Conservation (phyloP, 768 basidiomycete species). For the Leucocoprinus birnbaumii region DNA sequence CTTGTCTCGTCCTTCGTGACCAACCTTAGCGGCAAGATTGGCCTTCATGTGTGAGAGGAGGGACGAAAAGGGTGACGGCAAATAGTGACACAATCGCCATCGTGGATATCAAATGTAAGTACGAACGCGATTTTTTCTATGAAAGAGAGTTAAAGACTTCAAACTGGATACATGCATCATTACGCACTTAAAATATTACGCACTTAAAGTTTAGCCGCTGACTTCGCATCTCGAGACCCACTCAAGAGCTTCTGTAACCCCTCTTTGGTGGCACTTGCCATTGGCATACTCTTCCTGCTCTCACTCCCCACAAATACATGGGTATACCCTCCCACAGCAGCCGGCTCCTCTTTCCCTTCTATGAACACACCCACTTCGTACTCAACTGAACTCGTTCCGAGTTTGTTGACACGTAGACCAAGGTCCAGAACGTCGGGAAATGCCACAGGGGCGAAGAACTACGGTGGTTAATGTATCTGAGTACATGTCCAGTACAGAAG, state of each 20-base stretch:
- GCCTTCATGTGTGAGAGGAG: too few relatives aligned
- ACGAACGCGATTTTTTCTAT: too few relatives aligned
- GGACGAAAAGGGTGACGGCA: too few relatives aligned
- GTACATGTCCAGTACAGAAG: not conserved
- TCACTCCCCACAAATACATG: conserved; percentile 78
- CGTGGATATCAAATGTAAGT: too few relatives aligned
- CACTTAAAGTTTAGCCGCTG: conserved; percentile 17
- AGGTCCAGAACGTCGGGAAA: conserved; percentile 73
- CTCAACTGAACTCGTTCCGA: conserved; percentile 73
- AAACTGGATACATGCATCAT: too few relatives aligned
- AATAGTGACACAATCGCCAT: too few relatives aligned
- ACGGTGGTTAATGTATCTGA: not conserved
- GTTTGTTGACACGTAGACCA: conserved; percentile 61
- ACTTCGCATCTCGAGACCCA: not conserved
- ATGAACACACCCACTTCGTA: conserved; percentile 81
- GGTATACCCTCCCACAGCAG: conserved; percentile 62
- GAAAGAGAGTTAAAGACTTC: too few relatives aligned
- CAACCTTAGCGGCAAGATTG: too few relatives aligned
- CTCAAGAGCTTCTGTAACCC: conserved; percentile 43
- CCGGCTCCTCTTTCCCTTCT: conserved; percentile 34
- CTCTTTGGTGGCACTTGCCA: conserved; percentile 35
- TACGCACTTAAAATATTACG: too few relatives aligned
- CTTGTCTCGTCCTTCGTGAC: too few relatives aligned
- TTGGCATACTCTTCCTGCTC: conserved; percentile 53
- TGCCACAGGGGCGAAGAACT: conserved; percentile 72